These are phyloP conservation scores for Emmonsiellopsis sp. DNA, from an alignment of 2,329 filamentous ascomycete species.

Conservation along the genomic window DNA sequence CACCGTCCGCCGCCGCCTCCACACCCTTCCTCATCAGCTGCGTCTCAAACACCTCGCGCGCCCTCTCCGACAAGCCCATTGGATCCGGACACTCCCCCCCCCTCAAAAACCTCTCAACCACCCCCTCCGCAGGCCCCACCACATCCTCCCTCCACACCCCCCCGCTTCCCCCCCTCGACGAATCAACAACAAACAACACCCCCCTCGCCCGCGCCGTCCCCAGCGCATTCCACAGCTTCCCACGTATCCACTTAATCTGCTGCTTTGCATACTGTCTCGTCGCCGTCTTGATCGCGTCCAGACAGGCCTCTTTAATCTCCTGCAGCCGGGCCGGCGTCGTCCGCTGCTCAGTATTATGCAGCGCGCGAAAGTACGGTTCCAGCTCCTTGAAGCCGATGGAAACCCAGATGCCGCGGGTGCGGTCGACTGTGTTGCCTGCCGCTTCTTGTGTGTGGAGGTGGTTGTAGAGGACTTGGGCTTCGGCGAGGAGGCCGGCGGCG, in stretches of 20 bases:
- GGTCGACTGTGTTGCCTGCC: conserved; percentile 53
- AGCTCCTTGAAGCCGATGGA: conserved; percentile 96
- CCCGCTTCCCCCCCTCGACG: conserved; percentile 51
- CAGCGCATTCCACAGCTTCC: conserved; percentile 67
- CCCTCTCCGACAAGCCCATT: conserved; percentile 49
- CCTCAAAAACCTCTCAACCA: conserved; percentile 57
- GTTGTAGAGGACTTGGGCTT: conserved; percentile 48
- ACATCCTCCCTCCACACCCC: conserved; percentile 56
- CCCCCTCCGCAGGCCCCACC: conserved; percentile 50
- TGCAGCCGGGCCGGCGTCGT: neutral
- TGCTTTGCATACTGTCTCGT: conserved; percentile 82
- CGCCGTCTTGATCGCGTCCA: conserved; percentile 70
- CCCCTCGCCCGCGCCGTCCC: conserved; percentile 44
- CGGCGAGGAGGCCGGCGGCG: conserved; percentile 51
- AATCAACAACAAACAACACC: conserved; percentile 71
- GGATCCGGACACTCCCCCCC: conserved; percentile 46
- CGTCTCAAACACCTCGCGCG: conserved; percentile 48
- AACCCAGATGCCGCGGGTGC: conserved; percentile 82
- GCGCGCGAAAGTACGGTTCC: conserved; percentile 55
- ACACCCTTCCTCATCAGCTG: conserved; percentile 41
- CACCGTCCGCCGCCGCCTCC: neutral
- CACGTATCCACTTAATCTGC: conserved; percentile 78
- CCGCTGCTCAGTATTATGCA: neutral
- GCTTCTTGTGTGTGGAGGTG: conserved; percentile 38
- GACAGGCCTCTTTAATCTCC: conserved; percentile 40